Evolutionary conservation across 208 protist species (phyloP).

Genomic region (Leishmania major): DNA sequence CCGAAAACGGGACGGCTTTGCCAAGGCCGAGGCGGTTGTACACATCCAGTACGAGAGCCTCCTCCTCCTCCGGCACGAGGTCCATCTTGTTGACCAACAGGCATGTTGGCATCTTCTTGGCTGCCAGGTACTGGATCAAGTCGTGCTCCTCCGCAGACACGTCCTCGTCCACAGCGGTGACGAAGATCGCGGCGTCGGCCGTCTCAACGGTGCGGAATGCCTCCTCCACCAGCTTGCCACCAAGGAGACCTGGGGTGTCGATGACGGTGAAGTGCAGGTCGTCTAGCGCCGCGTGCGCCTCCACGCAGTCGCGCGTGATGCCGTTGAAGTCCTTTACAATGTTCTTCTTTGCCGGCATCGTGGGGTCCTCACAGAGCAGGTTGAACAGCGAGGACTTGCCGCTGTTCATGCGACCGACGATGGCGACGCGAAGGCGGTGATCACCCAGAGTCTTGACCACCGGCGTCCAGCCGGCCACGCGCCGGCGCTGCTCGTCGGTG

Average conservation of each 20-base stretch:
- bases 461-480: constrained; percentile 79
- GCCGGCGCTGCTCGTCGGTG: constrained; percentile 73
- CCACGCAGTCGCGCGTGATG: constrained; percentile 89
- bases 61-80: constrained; percentile 59
- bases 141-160: constrained; percentile 67
- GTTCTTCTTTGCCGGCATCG: constrained; percentile 56
- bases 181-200: constrained; percentile 81
- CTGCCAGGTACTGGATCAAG: constrained; percentile 61
- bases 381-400: constrained; percentile 93
- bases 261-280: constrained; percentile 90
- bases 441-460: constrained; percentile 84
- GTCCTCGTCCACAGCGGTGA: constrained; percentile 73
- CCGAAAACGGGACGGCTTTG: constrained; percentile 75
- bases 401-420: constrained; percentile 90
- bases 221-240: constrained; percentile 82
- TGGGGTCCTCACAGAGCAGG: constrained; percentile 72
- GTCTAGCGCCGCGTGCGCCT: constrained; percentile 65
- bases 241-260: constrained; percentile 87
- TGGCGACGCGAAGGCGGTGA: constrained; percentile 82
- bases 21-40: constrained; percentile 79
- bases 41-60: constrained; percentile 53
- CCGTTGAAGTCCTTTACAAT: constrained; percentile 87
- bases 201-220: constrained; percentile 84
- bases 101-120: constrained; percentile 75
- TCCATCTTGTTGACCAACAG: constrained; percentile 93